Conservation (phyloP, 140 eudicot genomes). For the Oenanthe javanica region DNA sequence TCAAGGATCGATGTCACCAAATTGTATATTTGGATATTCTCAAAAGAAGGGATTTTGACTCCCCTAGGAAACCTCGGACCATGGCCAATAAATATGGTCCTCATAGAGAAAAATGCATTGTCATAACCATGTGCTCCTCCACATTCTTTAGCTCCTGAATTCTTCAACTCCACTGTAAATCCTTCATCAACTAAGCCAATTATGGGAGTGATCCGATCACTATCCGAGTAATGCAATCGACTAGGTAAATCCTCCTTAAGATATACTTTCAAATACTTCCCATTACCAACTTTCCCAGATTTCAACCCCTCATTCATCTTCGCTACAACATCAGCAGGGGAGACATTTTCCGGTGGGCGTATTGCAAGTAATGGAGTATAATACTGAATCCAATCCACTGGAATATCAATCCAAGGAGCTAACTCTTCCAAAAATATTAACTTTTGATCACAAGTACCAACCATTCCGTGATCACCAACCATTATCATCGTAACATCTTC, state of each 20-base stretch:
- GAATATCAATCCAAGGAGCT: slow-evolving; percentile 5
- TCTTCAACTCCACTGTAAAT: not conserved
- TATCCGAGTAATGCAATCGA: slow-evolving; percentile 3
- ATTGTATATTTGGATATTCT: slow-evolving; percentile 4
- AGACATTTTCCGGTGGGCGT: not conserved
- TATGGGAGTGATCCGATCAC: slow-evolving; percentile 1
- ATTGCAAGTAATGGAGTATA: not conserved
- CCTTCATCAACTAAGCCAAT: slow-evolving; percentile 2
- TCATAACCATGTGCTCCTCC: slow-evolving; percentile 11
- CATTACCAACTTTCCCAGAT: not conserved
- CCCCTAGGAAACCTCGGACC: slow-evolving; percentile 2
- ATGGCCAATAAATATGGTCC: slow-evolving; percentile 6
- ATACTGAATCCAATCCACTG: not conserved
- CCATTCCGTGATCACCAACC: slow-evolving; percentile 8
- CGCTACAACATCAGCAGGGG: not conserved
- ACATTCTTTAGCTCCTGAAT: not conserved
- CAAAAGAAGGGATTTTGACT: not conserved
- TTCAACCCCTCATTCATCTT: not conserved
- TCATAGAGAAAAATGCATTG: slow-evolving; percentile 7
- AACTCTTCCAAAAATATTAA: not conserved
- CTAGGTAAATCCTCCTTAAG: slow-evolving; percentile 6
- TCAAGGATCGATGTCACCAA: slow-evolving; percentile 1
- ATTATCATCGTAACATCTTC: not conserved
- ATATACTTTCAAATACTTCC: slow-evolving; percentile 4
- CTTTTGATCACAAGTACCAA: slow-evolving; percentile 2